A percentile compares a stretch with the other conserved stretches of the same genome.
Evolutionary conservation across 2,329 filamentous ascomycete genomes (phyloP).

Genomic region (Alternaria postmessia): DNA sequence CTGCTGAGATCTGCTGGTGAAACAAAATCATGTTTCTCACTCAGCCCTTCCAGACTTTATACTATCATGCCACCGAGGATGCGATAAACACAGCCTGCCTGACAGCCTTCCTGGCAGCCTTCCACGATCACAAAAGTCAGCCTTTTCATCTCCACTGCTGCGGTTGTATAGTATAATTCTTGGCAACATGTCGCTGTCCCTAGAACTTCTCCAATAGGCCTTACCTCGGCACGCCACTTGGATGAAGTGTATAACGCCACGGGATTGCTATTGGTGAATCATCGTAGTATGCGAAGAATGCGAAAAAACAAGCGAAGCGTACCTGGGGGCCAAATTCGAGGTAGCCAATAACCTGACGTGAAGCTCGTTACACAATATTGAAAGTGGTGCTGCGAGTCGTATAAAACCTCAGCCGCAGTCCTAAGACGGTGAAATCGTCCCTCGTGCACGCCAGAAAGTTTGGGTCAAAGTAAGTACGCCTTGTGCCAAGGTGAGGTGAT

Average conservation of each 20-base stretch:
- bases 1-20: neutral
- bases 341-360: neutral
- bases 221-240: neutral
- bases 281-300: neutral
- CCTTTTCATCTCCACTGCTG: slow-evolving; percentile 1
- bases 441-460: neutral
- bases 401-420: neutral
- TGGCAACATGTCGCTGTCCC: neutral
- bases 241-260: neutral
- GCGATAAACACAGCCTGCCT: neutral
- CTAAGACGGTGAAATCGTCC: neutral
- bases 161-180: neutral
- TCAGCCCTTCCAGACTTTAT: neutral
- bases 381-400: neutral
- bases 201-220: neutral
- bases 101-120: neutral
- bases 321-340: slow-evolving; percentile 1
- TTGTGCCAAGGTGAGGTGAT: neutral
- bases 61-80: neutral
- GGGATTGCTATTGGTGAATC: neutral
- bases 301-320: slow-evolving; percentile 2
- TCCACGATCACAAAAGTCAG: neutral
- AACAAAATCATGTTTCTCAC: neutral
- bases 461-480: neutral
- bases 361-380: neutral